phyloP scores from a whole-genome alignment of 257 asterid species.

The Salvia hispanica region DNA sequence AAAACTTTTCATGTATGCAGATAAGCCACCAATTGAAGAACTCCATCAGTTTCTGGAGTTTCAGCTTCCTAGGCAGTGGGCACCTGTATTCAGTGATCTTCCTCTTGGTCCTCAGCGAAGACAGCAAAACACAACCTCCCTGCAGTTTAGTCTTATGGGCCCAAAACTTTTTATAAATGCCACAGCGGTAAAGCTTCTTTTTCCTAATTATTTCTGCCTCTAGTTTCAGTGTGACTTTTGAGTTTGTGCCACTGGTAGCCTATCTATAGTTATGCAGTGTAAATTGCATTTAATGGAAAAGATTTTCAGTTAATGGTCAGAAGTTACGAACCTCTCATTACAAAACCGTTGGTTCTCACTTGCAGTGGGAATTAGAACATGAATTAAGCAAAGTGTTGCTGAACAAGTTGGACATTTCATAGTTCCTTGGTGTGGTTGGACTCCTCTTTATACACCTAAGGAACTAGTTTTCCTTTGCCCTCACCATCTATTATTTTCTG shows the following conservation, averaged over 20 bases:
- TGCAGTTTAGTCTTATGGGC: constrained; percentile 95
- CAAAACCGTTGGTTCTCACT: not conserved
- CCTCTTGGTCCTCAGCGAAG: constrained; percentile 96
- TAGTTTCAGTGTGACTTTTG: constrained; percentile 5
- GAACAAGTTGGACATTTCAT: constrained; percentile 19
- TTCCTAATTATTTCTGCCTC: constrained; percentile 22
- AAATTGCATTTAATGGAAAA: constrained; percentile 20
- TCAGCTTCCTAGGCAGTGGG: constrained; percentile 99
- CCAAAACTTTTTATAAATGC: constrained; percentile 84
- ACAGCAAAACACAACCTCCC: constrained; percentile 68
- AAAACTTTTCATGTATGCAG: constrained; percentile 38
- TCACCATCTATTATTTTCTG: not conserved
- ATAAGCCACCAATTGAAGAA: constrained; percentile 99
- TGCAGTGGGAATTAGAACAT: not conserved
- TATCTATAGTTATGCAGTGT: constrained; percentile 15
- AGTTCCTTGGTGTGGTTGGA: not conserved
- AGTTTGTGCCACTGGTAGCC: constrained; percentile 6
- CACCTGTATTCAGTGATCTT: constrained; percentile 91
- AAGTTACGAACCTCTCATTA: not conserved
- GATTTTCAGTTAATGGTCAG: constrained; percentile 15
- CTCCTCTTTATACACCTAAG: constrained; percentile 12
- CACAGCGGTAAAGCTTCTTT: constrained; percentile 53
- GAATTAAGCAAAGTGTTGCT: constrained; percentile 6
- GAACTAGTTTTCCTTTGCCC: not conserved
- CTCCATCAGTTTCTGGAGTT: constrained; percentile 97